These are phyloP conservation scores for Penicillium oxalicum DNA, from an alignment of 2,329 filamentous ascomycete species.

Conservation along the genomic window DNA sequence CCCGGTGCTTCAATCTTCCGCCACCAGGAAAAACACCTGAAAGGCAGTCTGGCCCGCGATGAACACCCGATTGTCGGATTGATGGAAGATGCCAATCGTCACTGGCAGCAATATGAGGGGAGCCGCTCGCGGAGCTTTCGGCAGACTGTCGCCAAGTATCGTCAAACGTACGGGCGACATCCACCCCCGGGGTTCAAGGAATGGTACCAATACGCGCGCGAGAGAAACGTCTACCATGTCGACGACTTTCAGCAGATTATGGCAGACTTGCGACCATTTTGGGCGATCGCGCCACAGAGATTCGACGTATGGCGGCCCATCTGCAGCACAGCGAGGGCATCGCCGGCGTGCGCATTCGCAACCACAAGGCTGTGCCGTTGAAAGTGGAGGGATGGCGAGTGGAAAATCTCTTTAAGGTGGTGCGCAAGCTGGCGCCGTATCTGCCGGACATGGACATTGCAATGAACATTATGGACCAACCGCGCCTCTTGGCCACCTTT, in stretches of 20 bases:
- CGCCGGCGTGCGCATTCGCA: slow-evolving; percentile 29
- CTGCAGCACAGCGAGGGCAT: slow-evolving; percentile 28
- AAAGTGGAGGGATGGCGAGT: slow-evolving; percentile 39
- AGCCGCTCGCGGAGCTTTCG: slow-evolving; percentile 33
- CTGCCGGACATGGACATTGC: slow-evolving; percentile 63
- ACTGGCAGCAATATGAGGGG: slow-evolving; percentile 28
- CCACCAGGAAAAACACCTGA: slow-evolving; percentile 2
- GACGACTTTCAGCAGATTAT: slow-evolving; percentile 37
- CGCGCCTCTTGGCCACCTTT: slow-evolving; percentile 56
- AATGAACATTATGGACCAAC: slow-evolving; percentile 60
- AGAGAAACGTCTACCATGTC: slow-evolving; percentile 32
- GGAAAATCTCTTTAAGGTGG: slow-evolving; percentile 40
- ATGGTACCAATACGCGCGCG: slow-evolving; percentile 37
- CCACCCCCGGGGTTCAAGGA: slow-evolving; percentile 37
- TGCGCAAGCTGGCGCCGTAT: slow-evolving; percentile 48
- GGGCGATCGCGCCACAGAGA: slow-evolving; percentile 28
- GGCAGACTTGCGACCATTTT: slow-evolving; percentile 35
- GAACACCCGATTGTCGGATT: slow-evolving; percentile 28
- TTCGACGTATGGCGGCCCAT: slow-evolving; percentile 29
- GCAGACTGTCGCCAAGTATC: slow-evolving; percentile 35
- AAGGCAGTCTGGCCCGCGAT: slow-evolving; percentile 9
- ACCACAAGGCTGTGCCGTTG: slow-evolving; percentile 28
- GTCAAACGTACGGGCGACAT: slow-evolving; percentile 34
- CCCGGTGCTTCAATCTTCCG: slow-evolving; percentile 4
- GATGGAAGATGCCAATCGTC: slow-evolving; percentile 32